Conservation (phyloP, 306 rosid species). For the apple (Malus domestica) region DNA sequence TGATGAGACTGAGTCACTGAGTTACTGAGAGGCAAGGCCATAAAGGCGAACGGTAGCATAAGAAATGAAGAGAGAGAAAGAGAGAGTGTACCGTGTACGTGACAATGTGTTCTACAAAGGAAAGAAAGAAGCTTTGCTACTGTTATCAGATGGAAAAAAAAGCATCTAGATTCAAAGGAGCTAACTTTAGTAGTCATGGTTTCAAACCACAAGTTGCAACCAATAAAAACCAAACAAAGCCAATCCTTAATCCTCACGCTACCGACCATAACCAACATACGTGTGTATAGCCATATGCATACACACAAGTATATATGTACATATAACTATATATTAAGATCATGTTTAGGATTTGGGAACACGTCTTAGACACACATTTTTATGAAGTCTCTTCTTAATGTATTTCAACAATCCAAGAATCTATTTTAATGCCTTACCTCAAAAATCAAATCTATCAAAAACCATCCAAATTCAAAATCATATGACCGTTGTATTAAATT, state of each 20-base stretch:
- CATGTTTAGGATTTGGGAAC: too few species aligned
- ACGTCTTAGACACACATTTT: too few species aligned
- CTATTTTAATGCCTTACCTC: too few species aligned
- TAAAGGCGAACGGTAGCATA: not conserved
- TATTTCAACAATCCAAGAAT: too few species aligned
- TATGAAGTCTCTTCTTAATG: too few species aligned
- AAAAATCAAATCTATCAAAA: too few species aligned
- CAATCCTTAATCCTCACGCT: not conserved
- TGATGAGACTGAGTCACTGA: not conserved
- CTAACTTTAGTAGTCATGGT: slow-evolving; percentile 1
- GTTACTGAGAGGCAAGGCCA: not conserved
- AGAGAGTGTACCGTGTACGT: not conserved
- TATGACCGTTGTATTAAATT: too few species aligned
- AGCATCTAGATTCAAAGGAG: not conserved
- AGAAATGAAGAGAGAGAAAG: not conserved
- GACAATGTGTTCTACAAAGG: slow-evolving; percentile 1
- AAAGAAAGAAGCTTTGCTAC: not conserved
- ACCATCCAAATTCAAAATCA: too few species aligned
- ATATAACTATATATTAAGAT: too few species aligned
- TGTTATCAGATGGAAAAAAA: not conserved
- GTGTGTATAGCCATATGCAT: too few species aligned
- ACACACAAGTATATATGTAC: not conserved
- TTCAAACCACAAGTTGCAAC: slow-evolving; percentile 32
- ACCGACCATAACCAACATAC: not conserved
- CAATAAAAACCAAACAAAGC: slow-evolving; percentile 17